Percentiles rank a stretch among this genome's conserved stretches.
phyloP scores from a whole-genome alignment of 768 basidiomycete genomes.

The Termitomyces sp. region DNA sequence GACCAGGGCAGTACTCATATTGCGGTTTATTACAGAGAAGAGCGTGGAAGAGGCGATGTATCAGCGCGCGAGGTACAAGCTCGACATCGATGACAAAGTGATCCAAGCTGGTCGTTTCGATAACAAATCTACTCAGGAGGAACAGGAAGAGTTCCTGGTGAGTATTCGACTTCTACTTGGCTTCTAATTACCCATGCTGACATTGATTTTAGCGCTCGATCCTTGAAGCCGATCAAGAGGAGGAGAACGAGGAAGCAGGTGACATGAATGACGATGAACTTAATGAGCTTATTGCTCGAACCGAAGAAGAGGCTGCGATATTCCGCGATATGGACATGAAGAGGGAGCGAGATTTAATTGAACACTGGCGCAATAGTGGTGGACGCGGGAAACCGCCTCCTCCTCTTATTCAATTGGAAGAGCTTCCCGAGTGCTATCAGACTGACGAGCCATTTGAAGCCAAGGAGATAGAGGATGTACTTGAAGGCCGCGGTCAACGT shows the following conservation, averaged over 20 bases:
- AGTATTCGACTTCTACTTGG: slow-evolving; percentile 20
- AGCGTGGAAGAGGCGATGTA: slow-evolving; percentile 99
- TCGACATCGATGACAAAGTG: slow-evolving; percentile 98
- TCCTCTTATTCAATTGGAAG: slow-evolving; percentile 78
- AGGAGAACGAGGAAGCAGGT: slow-evolving; percentile 84
- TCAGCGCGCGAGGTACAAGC: slow-evolving; percentile 89
- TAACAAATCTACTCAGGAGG: slow-evolving; percentile 96
- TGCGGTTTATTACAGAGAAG: slow-evolving; percentile 96
- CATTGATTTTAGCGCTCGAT: slow-evolving; percentile 66
- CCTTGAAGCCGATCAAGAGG: slow-evolving; percentile 84
- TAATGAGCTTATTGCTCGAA: slow-evolving; percentile 86
- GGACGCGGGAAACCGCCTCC: slow-evolving; percentile 74
- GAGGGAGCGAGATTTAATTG: slow-evolving; percentile 62
- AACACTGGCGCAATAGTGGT: slow-evolving; percentile 67
- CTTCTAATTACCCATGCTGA: background rate
- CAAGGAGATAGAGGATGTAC: slow-evolving; percentile 52
- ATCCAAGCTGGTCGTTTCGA: slow-evolving; percentile 99
- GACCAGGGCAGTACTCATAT: slow-evolving; percentile 94
- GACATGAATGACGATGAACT: slow-evolving; percentile 95
- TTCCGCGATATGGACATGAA: slow-evolving; percentile 83
- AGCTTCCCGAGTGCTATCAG: slow-evolving; percentile 90
- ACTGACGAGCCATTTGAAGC: slow-evolving; percentile 74
- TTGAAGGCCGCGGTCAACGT: slow-evolving; percentile 83
- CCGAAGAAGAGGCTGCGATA: slow-evolving; percentile 67
- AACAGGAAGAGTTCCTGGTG: slow-evolving; percentile 93